Percentiles rank a stretch among this genome's conserved stretches.
phyloP scores from a whole-genome alignment of 2,329 filamentous ascomycete genomes.

The Aspergillus novofumigatus region DNA sequence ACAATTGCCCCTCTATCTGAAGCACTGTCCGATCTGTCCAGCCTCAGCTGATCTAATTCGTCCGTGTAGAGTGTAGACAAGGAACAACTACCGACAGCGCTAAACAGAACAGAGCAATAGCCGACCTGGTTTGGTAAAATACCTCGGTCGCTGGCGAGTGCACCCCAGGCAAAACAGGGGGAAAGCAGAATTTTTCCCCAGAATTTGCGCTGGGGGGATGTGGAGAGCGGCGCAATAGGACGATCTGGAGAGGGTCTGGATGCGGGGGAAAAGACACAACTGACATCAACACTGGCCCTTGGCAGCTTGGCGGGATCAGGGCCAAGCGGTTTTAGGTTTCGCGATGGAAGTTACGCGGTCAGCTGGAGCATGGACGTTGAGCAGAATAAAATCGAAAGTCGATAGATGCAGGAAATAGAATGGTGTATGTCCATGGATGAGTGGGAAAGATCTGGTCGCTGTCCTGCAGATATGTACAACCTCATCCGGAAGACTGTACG shows the following conservation, averaged over 20 bases:
- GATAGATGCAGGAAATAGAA: background rate
- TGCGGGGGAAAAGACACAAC: background rate
- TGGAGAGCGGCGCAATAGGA: background rate
- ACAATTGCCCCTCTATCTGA: background rate
- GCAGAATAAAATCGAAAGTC: no score
- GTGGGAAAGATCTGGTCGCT: no score
- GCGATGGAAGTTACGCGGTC: background rate
- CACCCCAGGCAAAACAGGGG: background rate
- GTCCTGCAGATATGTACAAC: background rate
- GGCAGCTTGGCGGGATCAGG: background rate
- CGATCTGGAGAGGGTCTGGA: background rate
- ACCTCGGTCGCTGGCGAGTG: background rate
- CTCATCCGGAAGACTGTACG: no score
- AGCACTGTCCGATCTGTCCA: background rate
- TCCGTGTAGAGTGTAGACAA: background rate
- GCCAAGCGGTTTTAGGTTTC: background rate
- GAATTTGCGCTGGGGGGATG: background rate
- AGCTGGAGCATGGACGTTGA: background rate
- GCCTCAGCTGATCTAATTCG: background rate
- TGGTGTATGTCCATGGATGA: background rate
- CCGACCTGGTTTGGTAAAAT: background rate
- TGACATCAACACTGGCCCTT: background rate
- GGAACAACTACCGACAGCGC: background rate
- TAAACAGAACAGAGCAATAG: background rate
- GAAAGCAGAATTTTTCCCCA: background rate